Conservation (phyloP, 352 stramenopile species). For the Globisporangium paddicum region DNA sequence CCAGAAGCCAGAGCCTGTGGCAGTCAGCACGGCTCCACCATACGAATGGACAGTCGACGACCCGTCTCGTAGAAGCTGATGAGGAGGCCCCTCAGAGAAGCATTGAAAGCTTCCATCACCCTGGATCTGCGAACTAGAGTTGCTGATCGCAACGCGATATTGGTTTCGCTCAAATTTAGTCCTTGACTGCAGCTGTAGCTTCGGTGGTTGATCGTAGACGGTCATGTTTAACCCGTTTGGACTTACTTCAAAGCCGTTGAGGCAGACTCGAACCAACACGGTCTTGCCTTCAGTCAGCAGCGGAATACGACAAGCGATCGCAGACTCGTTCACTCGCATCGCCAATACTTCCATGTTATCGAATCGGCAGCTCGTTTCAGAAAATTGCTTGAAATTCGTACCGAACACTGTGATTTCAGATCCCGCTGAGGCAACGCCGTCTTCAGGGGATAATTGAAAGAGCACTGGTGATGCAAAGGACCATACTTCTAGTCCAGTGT, state of each 20-base stretch:
- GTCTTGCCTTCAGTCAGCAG: neutral
- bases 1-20: conserved; percentile 33
- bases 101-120: conserved; percentile 22
- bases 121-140: conserved; percentile 7
- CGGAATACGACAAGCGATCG: conserved; percentile 29
- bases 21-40: conserved; percentile 13
- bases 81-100: conserved; percentile 17
- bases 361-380: conserved; percentile 30
- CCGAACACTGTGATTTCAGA: conserved; percentile 26
- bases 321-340: conserved; percentile 23
- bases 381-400: conserved; percentile 33
- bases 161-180: conserved; percentile 4
- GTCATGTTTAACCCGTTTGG: conserved; percentile 19
- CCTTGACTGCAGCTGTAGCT: conserved; percentile 11
- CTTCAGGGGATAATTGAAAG: conserved; percentile 20
- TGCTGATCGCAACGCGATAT: conserved; percentile 11
- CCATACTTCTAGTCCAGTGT: conserved; percentile 20
- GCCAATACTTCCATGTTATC: conserved; percentile 18
- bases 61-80: conserved; percentile 15
- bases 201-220: conserved; percentile 12
- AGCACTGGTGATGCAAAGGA: conserved; percentile 27
- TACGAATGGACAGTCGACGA: conserved; percentile 18
- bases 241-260: conserved; percentile 40
- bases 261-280: conserved; percentile 22
- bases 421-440: conserved; percentile 3